Base-by-base conservation (phyloP, 805 yeast genomes). In the Candida methanosorbosa region DNA sequence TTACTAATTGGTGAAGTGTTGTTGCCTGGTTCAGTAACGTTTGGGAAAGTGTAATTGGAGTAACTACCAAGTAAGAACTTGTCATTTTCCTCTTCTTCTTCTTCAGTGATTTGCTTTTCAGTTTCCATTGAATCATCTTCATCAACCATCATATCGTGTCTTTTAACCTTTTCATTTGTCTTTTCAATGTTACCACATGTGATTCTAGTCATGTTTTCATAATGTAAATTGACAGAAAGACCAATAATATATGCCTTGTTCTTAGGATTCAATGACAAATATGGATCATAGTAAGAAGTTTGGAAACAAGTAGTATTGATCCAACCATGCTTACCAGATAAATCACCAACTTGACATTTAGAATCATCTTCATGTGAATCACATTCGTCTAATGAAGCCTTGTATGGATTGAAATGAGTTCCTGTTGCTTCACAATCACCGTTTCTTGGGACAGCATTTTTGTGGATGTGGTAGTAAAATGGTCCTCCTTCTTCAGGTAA, bases 311-410 rank as follows among this genome's bases (percentile, higher is more conserved):
- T 78, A 16, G 83, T 68, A 50, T 78, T 69, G 48, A 81, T 76
- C 59, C 61, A 69, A 11, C 90, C 90, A 56, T 81, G 87, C 53
- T 80, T 81, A 29, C 90, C 90, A 24, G 83, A 72, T 46, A 81
- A 70, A 50, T 81, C 88, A 38, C 90, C 90, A 28, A 80, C 72
- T 55, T 77, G 77, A 52, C 86, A 81, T 24, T 53, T 61, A 7
- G 77, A 54, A 54, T 80, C 80, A 44, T 68, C 63, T 14, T 61
- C 61, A 37, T 63, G 61, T 19, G 54, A 44, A 35, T 69, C 78
- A 54, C 85, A 78, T 9, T 43, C 46, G 32, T 63, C 64, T 16
- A 64, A 55, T 9, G 70, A 56, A 6, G 84, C 79, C 36, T 61
- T 50, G 50, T 68, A 79, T 4, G 88, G 88, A 48, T 81, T 78